Percentiles rank a stretch among this genome's conserved stretches.
phyloP scores from a whole-genome alignment of 495 filamentous ascomycete species.

The Xylaria nigripes region DNA sequence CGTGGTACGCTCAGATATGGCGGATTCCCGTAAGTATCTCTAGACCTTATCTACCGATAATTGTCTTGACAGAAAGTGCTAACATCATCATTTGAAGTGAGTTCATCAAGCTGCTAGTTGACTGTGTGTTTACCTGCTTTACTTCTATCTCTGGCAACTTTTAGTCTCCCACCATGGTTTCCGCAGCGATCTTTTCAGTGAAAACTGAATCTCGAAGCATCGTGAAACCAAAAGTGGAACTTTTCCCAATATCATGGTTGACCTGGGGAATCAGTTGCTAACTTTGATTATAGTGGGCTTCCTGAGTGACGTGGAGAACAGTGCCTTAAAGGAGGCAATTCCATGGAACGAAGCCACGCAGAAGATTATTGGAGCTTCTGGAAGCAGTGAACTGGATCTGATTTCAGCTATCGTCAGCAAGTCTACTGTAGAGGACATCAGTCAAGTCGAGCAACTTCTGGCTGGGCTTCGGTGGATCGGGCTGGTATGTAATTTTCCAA shows the following conservation, averaged over 20 bases:
- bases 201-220: neutral
- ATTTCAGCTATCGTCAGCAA: conserved; percentile 65
- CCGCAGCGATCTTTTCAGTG: neutral
- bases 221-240: neutral
- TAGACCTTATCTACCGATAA: no score
- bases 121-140: conserved; percentile 49
- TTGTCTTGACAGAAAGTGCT: neutral
- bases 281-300: conserved; percentile 35
- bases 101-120: conserved; percentile 77
- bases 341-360: conserved; percentile 76
- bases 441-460: conserved; percentile 71
- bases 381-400: conserved; percentile 56
- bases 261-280: neutral
- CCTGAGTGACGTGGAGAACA: conserved; percentile 56
- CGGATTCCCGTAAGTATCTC: conserved; percentile 56
- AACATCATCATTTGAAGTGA: conserved; percentile 28
- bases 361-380: conserved; percentile 60
- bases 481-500: conserved; percentile 28
- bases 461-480: conserved; percentile 79
- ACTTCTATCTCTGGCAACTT: neutral
- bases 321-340: conserved; percentile 52
- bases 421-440: conserved; percentile 57
- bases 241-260: neutral
- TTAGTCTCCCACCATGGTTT: neutral
- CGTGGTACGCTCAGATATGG: conserved; percentile 72